Evolutionary conservation across 2,329 filamentous ascomycete species (phyloP).

Genomic region (Paraconiothyrium brasiliense): DNA sequence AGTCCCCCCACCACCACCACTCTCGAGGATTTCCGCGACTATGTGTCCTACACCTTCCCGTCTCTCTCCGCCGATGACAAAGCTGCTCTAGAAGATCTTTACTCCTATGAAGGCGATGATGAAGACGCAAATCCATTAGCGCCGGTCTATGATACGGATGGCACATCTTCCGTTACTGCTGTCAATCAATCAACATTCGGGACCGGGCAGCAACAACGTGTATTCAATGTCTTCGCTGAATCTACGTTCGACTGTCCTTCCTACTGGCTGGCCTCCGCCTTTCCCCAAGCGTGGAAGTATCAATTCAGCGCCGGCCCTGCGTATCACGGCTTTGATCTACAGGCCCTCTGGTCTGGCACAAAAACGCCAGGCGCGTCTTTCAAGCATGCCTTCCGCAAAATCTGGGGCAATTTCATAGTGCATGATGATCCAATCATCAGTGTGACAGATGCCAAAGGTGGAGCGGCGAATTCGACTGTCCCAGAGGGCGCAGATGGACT

Average conservation of each 20-base stretch:
- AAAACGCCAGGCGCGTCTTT: conserved; percentile 36
- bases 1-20: conserved; percentile 40
- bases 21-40: conserved; percentile 40
- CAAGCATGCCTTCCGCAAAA: conserved; percentile 45
- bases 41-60: conserved; percentile 42
- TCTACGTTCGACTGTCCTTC: conserved; percentile 55
- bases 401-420: conserved; percentile 46
- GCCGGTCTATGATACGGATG: conserved; percentile 38
- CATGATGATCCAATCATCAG: conserved; percentile 37
- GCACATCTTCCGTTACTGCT: conserved; percentile 33
- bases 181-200: conserved; percentile 42
- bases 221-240: conserved; percentile 57
- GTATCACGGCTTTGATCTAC: conserved; percentile 46
- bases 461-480: conserved; percentile 33
- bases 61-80: conserved; percentile 46
- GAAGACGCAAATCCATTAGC: conserved; percentile 30
- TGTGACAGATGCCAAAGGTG: conserved; percentile 39
- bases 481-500: conserved; percentile 26
- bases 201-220: conserved; percentile 46
- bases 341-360: conserved; percentile 40
- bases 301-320: conserved; percentile 40
- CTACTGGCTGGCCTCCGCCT: conserved; percentile 52
- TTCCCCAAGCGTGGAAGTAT: conserved; percentile 46
- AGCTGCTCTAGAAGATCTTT: conserved; percentile 36
- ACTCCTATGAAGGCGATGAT: conserved; percentile 40